Evolutionary conservation across 345 rosid species (phyloP).

Genomic region (Eucalyptus marginata): DNA sequence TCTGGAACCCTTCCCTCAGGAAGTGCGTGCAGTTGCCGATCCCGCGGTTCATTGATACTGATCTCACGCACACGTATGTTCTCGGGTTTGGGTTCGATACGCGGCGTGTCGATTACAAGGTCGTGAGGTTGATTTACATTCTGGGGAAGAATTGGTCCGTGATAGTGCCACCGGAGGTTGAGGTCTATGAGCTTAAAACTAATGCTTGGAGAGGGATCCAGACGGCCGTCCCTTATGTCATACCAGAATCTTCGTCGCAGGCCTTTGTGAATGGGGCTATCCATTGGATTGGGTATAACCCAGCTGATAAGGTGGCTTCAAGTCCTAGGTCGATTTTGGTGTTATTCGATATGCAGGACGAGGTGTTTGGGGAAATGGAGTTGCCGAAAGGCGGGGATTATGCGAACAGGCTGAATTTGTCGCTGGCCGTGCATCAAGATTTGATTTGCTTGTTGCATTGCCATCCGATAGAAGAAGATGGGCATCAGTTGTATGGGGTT

Average conservation of each 20-base stretch:
- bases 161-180: slow-evolving; percentile 1
- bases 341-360: slow-evolving; percentile 1
- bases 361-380: slow-evolving; percentile 7
- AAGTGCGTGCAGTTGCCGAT: background rate
- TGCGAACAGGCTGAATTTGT: background rate
- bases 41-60: background rate
- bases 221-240: background rate
- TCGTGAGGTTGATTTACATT: slow-evolving; percentile 8
- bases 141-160: background rate
- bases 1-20: slow-evolving; percentile 4
- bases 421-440: background rate
- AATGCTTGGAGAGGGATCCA: slow-evolving; percentile 11
- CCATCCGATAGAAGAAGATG: background rate
- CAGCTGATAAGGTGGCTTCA: background rate
- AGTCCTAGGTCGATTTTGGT: background rate
- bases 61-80: background rate
- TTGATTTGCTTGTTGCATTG: slow-evolving; percentile 8
- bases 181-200: slow-evolving; percentile 2
- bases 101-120: slow-evolving; percentile 4
- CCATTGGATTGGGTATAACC: slow-evolving; percentile 25
- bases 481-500: background rate
- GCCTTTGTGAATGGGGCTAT: slow-evolving; percentile 10
- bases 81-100: slow-evolving; percentile 10
- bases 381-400: slow-evolving; percentile 5
- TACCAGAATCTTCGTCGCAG: slow-evolving; percentile 1